Percentiles rank a stretch among this genome's conserved stretches.
Evolutionary conservation across 179 eudicot species (phyloP).

Genomic region (Beta lomatogona): DNA sequence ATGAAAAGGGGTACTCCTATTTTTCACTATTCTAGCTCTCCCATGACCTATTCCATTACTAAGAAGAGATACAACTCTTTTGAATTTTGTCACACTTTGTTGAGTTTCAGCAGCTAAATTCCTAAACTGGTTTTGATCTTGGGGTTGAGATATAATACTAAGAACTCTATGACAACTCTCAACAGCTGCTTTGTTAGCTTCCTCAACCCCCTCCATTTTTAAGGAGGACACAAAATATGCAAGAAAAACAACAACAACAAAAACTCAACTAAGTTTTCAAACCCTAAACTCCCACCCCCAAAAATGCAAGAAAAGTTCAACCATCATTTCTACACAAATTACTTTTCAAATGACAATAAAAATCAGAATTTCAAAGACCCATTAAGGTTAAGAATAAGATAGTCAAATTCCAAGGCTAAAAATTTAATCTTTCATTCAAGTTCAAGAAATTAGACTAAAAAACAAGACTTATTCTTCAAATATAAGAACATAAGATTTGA

Average conservation of each 20-base stretch:
- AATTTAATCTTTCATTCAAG: constrained; percentile 6
- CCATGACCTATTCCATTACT: constrained; percentile 54
- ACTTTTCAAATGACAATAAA: constrained; percentile 15
- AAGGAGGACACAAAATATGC: neutral
- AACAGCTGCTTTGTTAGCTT: constrained; percentile 62
- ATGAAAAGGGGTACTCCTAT: constrained; percentile 39
- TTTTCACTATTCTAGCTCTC: constrained; percentile 55
- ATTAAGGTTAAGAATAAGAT: neutral
- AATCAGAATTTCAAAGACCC: constrained; percentile 15
- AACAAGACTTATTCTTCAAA: neutral
- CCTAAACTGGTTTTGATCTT: constrained; percentile 42
- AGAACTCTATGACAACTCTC: constrained; percentile 66
- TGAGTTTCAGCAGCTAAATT: constrained; percentile 49
- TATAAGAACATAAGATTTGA: neutral
- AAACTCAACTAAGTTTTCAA: constrained; percentile 4
- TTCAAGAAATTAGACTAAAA: neutral
- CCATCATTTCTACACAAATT: constrained; percentile 24
- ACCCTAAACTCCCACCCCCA: constrained; percentile 23
- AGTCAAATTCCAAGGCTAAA: constrained; percentile 16
- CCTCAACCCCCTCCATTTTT: constrained; percentile 66
- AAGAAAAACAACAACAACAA: neutral
- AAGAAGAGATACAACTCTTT: constrained; percentile 61
- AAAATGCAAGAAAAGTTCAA: constrained; percentile 26
- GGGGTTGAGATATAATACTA: constrained; percentile 42
- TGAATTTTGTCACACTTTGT: constrained; percentile 58